Base-by-base conservation (phyloP, 2,329 filamentous ascomycete species). In the Aureobasidium subglaciale region DNA sequence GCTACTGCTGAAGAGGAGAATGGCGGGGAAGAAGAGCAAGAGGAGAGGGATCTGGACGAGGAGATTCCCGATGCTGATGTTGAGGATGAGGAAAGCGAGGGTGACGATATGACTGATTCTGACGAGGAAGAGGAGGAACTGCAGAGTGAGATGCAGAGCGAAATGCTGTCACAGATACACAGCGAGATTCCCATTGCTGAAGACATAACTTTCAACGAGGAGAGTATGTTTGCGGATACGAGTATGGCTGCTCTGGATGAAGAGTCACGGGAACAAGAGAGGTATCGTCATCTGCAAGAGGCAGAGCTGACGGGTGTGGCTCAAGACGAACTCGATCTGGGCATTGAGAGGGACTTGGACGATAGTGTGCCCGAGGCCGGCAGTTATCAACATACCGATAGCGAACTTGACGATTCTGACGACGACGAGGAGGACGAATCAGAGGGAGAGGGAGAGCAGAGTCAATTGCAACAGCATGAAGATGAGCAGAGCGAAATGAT, bases 21-120 rank as follows among this genome's bases (percentile, higher is more conserved):
- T 56, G 70, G 76, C 34, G 86, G 90, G 69, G 70, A 89, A 55
- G 86, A 89, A 62, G 85, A 86, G 59, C 57, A 79, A 58, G 85
- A 86, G 59, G 57, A 79, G 57, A 71, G 77, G 37, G 86, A 90
- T 70, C 70, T 90, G 57, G 86, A 90, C 62, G 85, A 86, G 59
- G 86, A 88, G 54, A 84, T 89, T 18, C 86, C 86, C 1, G 63
- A 73, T 63, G 63, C 58, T 15, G 60, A 63, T 60, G 67, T 58
- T 61, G 70, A 58, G 61, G 64, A 42, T 58, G 50, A 46, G 60
- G 43, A 55, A 59, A 64, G 66, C 5, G 61, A 52, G 67, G 76
- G 79, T 29, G 78, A 56, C 13, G 64, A 75, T 81, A 55, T 80
- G 55, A 70, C 76, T 40, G 85, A 90, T 70, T 70, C 89, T 55